A percentile compares a stretch with the other conserved stretches of the same genome.
These are phyloP conservation scores for Clonostachys chloroleuca DNA, from an alignment of 2,329 filamentous ascomycete genomes.

Conservation along the genomic window DNA sequence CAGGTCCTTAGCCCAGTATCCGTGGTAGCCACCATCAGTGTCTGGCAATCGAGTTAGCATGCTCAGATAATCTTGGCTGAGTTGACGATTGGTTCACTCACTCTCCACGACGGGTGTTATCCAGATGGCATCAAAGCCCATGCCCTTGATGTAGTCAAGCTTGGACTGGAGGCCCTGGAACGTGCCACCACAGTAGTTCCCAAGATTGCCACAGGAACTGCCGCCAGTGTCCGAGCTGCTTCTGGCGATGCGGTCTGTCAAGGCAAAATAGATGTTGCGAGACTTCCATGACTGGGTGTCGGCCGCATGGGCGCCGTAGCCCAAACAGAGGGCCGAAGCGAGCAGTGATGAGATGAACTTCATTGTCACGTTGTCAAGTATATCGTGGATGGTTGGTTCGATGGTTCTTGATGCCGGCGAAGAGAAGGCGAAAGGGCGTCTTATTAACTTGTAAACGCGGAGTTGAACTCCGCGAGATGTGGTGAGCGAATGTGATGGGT, in stretches of 20 bases:
- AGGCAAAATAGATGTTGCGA: slow-evolving; percentile 52
- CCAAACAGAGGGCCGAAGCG: background rate
- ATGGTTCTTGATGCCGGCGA: too few species aligned
- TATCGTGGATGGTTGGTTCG: too few species aligned
- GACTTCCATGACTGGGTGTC: slow-evolving; percentile 42
- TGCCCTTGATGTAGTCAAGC: slow-evolving; percentile 58
- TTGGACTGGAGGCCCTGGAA: slow-evolving; percentile 53
- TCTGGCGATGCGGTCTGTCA: slow-evolving; percentile 52
- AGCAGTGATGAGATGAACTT: background rate
- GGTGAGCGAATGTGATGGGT: too few species aligned
- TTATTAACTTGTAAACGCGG: too few species aligned
- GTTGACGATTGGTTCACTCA: slow-evolving; percentile 12
- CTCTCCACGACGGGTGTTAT: slow-evolving; percentile 51
- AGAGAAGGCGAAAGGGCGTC: too few species aligned
- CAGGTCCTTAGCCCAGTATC: slow-evolving; percentile 49
- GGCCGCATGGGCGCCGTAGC: slow-evolving; percentile 14
- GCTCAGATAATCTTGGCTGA: background rate
- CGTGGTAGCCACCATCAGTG: slow-evolving; percentile 42
- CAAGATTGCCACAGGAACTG: slow-evolving; percentile 31
- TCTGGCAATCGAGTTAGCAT: slow-evolving; percentile 13
- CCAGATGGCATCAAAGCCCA: slow-evolving; percentile 56
- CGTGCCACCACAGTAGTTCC: slow-evolving; percentile 55
- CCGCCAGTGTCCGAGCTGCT: slow-evolving; percentile 34
- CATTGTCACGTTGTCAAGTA: background rate
- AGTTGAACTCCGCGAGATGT: too few species aligned